A percentile compares a stretch with the other conserved stretches of the same genome.
Conservation (phyloP, 2,329 filamentous ascomycete species). For the Seiridium unicorne region DNA sequence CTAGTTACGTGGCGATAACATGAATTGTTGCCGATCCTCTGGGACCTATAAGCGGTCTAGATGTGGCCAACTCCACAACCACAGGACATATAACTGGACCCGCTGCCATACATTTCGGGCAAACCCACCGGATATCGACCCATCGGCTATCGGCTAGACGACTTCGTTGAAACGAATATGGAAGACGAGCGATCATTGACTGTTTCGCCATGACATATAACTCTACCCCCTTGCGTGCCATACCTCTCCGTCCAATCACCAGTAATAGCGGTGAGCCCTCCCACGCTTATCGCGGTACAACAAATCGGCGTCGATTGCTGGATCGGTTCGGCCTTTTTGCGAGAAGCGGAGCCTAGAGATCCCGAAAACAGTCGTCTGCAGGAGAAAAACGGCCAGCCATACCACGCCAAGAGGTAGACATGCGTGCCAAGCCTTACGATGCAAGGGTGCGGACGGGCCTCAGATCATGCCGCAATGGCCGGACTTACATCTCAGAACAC, state of each 20-base stretch:
- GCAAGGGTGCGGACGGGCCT: conserved; percentile 10
- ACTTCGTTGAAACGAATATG: too few relatives aligned
- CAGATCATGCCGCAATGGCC: background rate
- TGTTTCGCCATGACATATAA: too few relatives aligned
- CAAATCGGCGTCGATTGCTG: background rate
- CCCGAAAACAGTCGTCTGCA: conserved; percentile 14
- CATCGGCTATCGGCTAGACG: too few relatives aligned
- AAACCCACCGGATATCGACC: too few relatives aligned
- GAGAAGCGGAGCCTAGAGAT: background rate
- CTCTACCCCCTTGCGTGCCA: too few relatives aligned
- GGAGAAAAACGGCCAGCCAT: conserved; percentile 15
- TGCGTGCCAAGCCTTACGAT: conserved; percentile 18
- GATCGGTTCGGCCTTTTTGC: background rate
- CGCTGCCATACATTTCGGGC: too few relatives aligned
- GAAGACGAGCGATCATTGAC: too few relatives aligned
- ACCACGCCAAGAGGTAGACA: conserved; percentile 17
- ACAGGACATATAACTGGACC: too few relatives aligned
- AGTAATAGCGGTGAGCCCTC: background rate
- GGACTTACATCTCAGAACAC: conserved; percentile 18
- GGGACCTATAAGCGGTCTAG: too few relatives aligned
- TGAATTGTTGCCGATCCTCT: too few relatives aligned
- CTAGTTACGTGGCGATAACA: too few relatives aligned
- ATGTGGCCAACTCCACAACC: too few relatives aligned
- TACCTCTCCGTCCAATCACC: background rate
- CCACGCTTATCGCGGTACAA: background rate